Evolutionary conservation across 192 early-diverging fungal species (phyloP), one percentile per base, ranked within the genome.

Genomic region (Coemansia javaensis): DNA sequence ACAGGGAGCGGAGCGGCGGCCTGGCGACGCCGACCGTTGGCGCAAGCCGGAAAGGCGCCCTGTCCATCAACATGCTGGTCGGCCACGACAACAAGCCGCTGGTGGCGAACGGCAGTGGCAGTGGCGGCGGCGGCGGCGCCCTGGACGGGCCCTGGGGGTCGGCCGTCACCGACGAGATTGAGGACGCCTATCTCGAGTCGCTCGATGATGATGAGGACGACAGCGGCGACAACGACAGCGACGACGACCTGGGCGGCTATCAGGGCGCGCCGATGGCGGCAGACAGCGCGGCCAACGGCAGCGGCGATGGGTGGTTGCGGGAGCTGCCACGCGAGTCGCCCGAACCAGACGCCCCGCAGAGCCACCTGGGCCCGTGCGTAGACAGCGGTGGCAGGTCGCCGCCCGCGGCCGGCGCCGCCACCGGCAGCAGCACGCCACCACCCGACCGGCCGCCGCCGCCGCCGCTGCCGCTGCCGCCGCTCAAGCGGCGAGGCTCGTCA

Each of bases 141-240:
- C 10, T 10, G 18, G 44, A 50, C 30, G 46, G 51, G 14, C 44
- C 50, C 8, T 84, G 82, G 79, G 56, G 60, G 18, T 73, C 77
- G 1, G 63, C 71, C 14, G 63, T 75, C 1, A 62, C 81, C 2
- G 87, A 91, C 50, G 82, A 85, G 18, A 80, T 79, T 21, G 89
- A 94, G 40, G 89, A 94, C 39, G 85, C 84, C 4, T 94, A 91
- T 51, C 87, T 94, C 30, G 68, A 72, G 49, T 62, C 79, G 7
- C 72, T 75, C 1, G 81, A 83, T n/a, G 84, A 85, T 32, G 31
- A 21, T 23, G 30, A 39, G 25, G 47, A 38, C 34, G 23, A 2
- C 14, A 30, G 23, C 30, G 30, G 44, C 32, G 47, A 38, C 34
- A 22, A 2, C 14, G 31, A 22, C 16, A 15, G 50, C 22, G 28